These are phyloP conservation scores for Ceratobasidium papillatum DNA, from an alignment of 1,284 basidiomycete species.

Conservation along the genomic window DNA sequence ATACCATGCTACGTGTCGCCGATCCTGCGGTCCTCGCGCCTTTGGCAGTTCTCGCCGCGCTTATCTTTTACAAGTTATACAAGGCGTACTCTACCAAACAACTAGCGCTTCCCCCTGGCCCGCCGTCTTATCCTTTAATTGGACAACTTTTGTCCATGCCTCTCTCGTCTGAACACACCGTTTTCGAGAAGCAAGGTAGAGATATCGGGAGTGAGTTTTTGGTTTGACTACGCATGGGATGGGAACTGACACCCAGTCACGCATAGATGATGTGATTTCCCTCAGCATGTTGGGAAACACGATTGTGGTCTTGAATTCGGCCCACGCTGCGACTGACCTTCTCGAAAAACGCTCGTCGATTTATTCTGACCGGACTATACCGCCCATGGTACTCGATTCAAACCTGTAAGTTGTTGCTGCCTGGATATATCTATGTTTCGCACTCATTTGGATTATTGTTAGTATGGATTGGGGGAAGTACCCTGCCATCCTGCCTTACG, in stretches of 20 bases:
- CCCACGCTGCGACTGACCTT: conserved; percentile 40
- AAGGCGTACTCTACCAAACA: background rate
- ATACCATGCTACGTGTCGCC: background rate
- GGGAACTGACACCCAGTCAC: background rate
- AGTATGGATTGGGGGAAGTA: conserved; percentile 34
- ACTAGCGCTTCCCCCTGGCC: conserved; percentile 23
- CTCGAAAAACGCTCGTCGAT: conserved; percentile 43
- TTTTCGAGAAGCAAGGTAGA: conserved; percentile 24
- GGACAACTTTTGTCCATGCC: conserved; percentile 30
- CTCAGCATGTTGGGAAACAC: conserved; percentile 34
- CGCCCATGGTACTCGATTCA: conserved; percentile 31
- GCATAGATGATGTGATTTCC: conserved; percentile 13
- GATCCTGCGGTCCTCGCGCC: background rate
- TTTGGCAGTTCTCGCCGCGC: background rate
- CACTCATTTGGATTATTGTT: background rate
- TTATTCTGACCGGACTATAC: conserved; percentile 40
- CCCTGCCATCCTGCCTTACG: conserved; percentile 11
- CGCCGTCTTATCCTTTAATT: conserved; percentile 22
- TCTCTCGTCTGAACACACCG: conserved; percentile 16
- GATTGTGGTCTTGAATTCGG: conserved; percentile 42
- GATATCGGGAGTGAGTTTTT: conserved; percentile 14
- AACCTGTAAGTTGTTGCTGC: background rate
- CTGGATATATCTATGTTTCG: background rate
- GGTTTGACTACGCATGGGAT: background rate
- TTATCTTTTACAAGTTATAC: conserved; percentile 1